Conservation (phyloP, 345 rosid genomes). For the Bretschneidera sinensis region DNA sequence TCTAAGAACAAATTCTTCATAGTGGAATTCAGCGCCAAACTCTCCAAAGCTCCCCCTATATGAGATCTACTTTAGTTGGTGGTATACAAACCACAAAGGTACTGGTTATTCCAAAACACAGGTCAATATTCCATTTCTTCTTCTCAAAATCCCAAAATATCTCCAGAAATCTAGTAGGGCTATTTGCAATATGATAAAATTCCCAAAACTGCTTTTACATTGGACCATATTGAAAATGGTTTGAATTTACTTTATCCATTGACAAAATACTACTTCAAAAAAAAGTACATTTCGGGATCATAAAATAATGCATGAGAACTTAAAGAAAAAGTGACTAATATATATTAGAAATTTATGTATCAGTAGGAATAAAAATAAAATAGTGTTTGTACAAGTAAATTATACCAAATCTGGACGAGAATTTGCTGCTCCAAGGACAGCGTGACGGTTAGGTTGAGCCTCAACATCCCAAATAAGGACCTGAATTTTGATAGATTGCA, state of each 20-base stretch:
- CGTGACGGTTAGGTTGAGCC: slow-evolving; percentile 98
- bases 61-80: no score
- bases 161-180: no score
- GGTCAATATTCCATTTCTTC: no score
- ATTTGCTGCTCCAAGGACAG: slow-evolving; percentile 86
- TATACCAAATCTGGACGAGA: slow-evolving; percentile 96
- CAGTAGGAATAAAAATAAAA: no score
- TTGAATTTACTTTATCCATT: not conserved
- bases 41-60: no score
- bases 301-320: not conserved
- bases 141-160: no score
- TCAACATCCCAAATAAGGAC: slow-evolving; percentile 99
- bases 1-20: no score
- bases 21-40: no score
- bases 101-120: no score
- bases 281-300: not conserved
- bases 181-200: no score
- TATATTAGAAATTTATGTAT: not conserved
- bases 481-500: slow-evolving; percentile 37
- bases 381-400: not conserved
- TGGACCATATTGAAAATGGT: not conserved
- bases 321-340: no score
- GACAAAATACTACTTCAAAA: not conserved
- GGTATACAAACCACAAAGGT: no score
- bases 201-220: not conserved